phyloP scores from a whole-genome alignment of 202 grass and related monocot species.

The Dendrocalamus latiflorus region DNA sequence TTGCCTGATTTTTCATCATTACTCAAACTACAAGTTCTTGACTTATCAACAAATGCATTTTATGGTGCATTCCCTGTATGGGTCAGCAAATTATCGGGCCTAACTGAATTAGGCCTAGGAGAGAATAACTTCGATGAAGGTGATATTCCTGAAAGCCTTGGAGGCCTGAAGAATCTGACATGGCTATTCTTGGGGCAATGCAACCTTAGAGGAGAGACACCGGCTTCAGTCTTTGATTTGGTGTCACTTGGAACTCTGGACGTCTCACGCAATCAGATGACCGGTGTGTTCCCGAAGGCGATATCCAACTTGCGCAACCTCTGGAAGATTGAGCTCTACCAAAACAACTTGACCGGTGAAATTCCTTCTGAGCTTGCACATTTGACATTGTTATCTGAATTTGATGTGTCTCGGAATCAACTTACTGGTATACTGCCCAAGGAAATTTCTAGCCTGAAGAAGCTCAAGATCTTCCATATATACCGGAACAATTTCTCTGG shows the following conservation, averaged over 20 bases:
- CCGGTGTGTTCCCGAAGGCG: slow-evolving; percentile 53
- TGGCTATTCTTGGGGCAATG: slow-evolving; percentile 87
- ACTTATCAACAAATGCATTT: slow-evolving; percentile 81
- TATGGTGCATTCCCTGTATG: slow-evolving; percentile 66
- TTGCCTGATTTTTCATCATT: slow-evolving; percentile 74
- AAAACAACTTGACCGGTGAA: slow-evolving; percentile 90
- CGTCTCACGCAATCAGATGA: slow-evolving; percentile 84
- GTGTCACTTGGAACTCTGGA: slow-evolving; percentile 70
- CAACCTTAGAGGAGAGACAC: slow-evolving; percentile 75
- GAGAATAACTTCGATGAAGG: slow-evolving; percentile 71
- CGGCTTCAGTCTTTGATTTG: slow-evolving; percentile 59
- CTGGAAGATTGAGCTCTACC: slow-evolving; percentile 96
- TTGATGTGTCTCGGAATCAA: slow-evolving; percentile 85
- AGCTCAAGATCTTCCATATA: slow-evolving; percentile 76
- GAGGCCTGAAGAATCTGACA: slow-evolving; percentile 66
- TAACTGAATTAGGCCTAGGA: slow-evolving; percentile 65
- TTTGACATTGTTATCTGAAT: slow-evolving; percentile 69
- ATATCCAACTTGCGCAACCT: slow-evolving; percentile 75
- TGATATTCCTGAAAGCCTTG: slow-evolving; percentile 70
- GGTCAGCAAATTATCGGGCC: slow-evolving; percentile 46
- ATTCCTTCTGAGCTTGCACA: slow-evolving; percentile 67
- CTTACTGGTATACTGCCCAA: slow-evolving; percentile 57
- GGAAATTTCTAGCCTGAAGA: slow-evolving; percentile 56
- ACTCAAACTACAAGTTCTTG: slow-evolving; percentile 61
- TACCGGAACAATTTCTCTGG: slow-evolving; percentile 77